Base-by-base conservation (phyloP, 371 early-diverging fungal species). In the Rhizopus stolonifer region DNA sequence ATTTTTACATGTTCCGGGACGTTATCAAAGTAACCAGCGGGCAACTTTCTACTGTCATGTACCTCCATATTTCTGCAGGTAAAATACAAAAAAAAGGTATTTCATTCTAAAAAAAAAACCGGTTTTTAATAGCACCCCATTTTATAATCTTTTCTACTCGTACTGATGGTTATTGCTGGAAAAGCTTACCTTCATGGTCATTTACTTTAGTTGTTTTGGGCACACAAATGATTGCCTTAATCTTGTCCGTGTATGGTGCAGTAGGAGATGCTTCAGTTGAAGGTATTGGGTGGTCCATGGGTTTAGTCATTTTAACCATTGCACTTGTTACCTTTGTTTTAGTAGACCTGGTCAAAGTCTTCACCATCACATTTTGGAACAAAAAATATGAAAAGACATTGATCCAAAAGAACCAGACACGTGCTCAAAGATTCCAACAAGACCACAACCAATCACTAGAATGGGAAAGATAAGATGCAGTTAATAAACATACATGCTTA, bases 61-160 rank as follows among this genome's bases (percentile, higher is more conserved):
- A 93, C 66, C 82, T 93, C 25, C 88, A 94, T 55, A 89, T 94
- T 36, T 93, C 93, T 4, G 91, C 88, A 11, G 82, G 73, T 72
- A 70, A 49, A 48, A 15, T 5, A 83, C 73, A 2, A 81, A 86
- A 62, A 70, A 74, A 33, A 61, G 79, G 22, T 77, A 72, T 56
- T 85, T 78, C 62, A 81, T 25, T 70, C 80, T 4, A 65, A 83
- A 10, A 80, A 9, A 6, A 36, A 0, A n/a, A 36, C 11, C n/a
- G 11, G 2, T 15, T n/a, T n/a, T 36, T 14, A 18, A 74, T 42
- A 74, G 88, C 88, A 49, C 96, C 96, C 38, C 95, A 95, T 76
- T 95, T 95, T 73, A 90, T 93, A 24, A 95, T 95, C 69, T 95
- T 95, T 67, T 92, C 94, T 11, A 95, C 96, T 6, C 86, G 96